A percentile compares a stretch with the other conserved stretches of the same genome.
Conservation (phyloP, 2,329 filamentous ascomycete species). For the Fusarium newnesense region DNA sequence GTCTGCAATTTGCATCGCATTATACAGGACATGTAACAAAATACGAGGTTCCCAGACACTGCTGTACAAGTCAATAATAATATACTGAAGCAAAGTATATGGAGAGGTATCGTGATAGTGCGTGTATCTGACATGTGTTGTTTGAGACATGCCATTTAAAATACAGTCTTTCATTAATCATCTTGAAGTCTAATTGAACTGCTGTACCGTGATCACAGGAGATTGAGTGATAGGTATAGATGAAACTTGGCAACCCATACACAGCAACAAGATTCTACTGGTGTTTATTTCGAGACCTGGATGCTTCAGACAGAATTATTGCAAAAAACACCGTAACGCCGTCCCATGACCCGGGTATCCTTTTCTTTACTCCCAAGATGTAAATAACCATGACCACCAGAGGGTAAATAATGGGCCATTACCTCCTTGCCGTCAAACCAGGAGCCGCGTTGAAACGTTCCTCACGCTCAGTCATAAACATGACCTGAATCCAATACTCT, state of each 20-base stretch:
- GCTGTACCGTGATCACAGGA: background rate
- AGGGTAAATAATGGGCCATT: background rate
- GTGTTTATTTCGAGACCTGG: background rate
- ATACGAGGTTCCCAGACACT: constrained; percentile 35
- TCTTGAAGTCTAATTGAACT: background rate
- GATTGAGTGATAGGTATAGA: background rate
- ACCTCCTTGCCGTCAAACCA: constrained; percentile 63
- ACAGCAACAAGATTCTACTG: background rate
- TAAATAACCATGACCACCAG: constrained; percentile 2
- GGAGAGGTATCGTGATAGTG: background rate
- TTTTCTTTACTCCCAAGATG: constrained; percentile 23
- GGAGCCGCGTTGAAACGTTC: constrained; percentile 81
- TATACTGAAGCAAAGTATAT: background rate
- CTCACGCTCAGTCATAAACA: constrained; percentile 98
- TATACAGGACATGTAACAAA: constrained; percentile 37
- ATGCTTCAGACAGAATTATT: background rate
- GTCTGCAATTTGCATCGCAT: constrained; percentile 36
- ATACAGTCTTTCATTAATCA: background rate
- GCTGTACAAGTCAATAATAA: constrained; percentile 32
- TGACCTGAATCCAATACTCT: constrained; percentile 97
- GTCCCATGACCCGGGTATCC: constrained; percentile 18
- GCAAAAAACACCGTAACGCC: constrained; percentile 29
- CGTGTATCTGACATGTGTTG: background rate
- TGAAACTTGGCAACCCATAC: background rate
- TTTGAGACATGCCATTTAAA: background rate